Evolutionary conservation across 768 basidiomycete species (phyloP).

Genomic region (Tricholoma furcatifolium): DNA sequence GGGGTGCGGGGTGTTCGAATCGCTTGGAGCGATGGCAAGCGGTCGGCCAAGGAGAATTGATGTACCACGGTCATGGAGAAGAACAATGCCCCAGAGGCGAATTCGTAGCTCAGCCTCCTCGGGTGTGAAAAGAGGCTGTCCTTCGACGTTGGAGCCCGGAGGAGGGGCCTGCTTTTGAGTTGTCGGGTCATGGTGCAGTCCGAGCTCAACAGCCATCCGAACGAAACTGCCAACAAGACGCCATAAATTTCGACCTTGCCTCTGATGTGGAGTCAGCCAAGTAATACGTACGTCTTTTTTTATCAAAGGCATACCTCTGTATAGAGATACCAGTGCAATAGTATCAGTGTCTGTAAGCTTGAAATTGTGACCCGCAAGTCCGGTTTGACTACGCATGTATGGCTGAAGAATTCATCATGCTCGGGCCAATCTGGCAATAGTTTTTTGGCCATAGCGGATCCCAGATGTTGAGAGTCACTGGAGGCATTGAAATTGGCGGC

Average conservation of each 20-base stretch:
- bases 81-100: constrained; percentile 81
- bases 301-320: constrained; percentile 64
- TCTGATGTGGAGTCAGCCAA: constrained; percentile 39
- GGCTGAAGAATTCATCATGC: constrained; percentile 83
- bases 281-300: background rate
- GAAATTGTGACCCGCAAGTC: constrained; percentile 81
- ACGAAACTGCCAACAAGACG: constrained; percentile 85
- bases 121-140: constrained; percentile 49
- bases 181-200: constrained; percentile 83
- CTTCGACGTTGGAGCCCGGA: constrained; percentile 22
- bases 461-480: constrained; percentile 29
- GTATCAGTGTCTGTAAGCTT: constrained; percentile 79
- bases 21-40: constrained; percentile 78
- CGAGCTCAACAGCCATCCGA: constrained; percentile 78
- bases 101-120: constrained; percentile 79
- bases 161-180: constrained; percentile 47
- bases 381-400: constrained; percentile 75
- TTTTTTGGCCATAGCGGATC: constrained; percentile 49
- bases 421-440: constrained; percentile 77
- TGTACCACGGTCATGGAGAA: constrained; percentile 86
- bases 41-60: constrained; percentile 86
- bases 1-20: constrained; percentile 79
- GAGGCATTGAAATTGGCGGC: constrained; percentile 46
- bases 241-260: constrained; percentile 89
- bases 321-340: constrained; percentile 88